Evolutionary conservation across 2,329 filamentous ascomycete genomes (phyloP).

Genomic region (Penicillium nordicum): DNA sequence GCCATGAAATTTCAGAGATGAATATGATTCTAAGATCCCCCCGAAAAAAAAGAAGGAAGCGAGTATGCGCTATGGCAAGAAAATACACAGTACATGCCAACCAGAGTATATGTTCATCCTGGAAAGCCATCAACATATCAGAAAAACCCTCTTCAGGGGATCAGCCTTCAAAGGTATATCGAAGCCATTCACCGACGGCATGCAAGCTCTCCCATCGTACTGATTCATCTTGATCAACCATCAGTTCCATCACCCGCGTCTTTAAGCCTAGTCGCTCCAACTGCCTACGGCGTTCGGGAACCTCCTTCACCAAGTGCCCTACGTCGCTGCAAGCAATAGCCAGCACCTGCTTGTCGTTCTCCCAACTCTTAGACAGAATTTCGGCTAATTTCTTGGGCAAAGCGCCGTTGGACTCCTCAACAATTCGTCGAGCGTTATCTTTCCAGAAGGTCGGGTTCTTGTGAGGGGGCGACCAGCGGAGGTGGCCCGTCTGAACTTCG

Average conservation of each 20-base stretch:
- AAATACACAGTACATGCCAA: conserved; percentile 21
- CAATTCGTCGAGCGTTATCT: conserved; percentile 82
- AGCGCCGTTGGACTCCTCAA: conserved; percentile 77
- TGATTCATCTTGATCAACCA: conserved; percentile 82
- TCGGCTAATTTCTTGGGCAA: conserved; percentile 78
- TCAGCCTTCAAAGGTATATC: conserved; percentile 62
- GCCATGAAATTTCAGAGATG: background rate
- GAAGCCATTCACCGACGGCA: conserved; percentile 74
- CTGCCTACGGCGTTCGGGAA: conserved; percentile 75
- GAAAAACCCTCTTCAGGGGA: background rate
- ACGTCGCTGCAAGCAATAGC: conserved; percentile 93
- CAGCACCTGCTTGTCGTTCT: conserved; percentile 79
- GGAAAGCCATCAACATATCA: conserved; percentile 12
- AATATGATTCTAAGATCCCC: conserved; percentile 4
- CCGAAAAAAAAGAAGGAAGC: conserved; percentile 5
- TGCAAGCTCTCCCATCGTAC: conserved; percentile 90
- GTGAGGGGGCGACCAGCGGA: conserved; percentile 91
- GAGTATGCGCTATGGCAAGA: conserved; percentile 21
- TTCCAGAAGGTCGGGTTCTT: conserved; percentile 84
- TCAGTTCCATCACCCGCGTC: conserved; percentile 85
- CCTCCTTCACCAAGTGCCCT: conserved; percentile 81
- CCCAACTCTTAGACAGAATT: conserved; percentile 77
- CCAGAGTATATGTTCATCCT: conserved; percentile 21
- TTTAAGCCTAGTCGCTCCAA: conserved; percentile 84
- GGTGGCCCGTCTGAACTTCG: conserved; percentile 79